Base-by-base conservation (phyloP, 805 yeast genomes). In the Teunomyces cretensis region DNA sequence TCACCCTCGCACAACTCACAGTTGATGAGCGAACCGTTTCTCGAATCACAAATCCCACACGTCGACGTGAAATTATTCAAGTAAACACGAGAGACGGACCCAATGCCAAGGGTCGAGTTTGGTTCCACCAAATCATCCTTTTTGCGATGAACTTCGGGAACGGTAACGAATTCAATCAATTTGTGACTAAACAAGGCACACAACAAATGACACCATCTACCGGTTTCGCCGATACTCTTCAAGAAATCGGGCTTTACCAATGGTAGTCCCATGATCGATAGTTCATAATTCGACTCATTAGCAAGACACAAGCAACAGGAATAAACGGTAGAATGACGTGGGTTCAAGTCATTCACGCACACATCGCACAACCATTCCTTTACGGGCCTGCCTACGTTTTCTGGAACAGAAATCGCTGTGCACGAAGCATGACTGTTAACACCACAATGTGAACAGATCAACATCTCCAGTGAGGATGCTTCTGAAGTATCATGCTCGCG, bases 321-420 rank as follows among this genome's bases (percentile, higher is more conserved):
- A 56, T 86, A 84, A 15, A 75, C 67, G 0, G 83, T 76, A 2
- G 82, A 73, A 30, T 72, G 68, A 2, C 75, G 50, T 0, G 94
- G 92, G 48, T 79, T 78, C 42, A 80, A 60, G 40, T 82, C 85
- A 57, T 88, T 88, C 4, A 81, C 72, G 58, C 97, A 90, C 1
- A 82, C 73, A 54, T 88, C 96, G 65, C 97, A 90, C 19, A 74
- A 66, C 97, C 97, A 89, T 45, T 75, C 76, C 28, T 58, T 68
- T 3, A 60, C 52, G 7, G 70, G 75, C 14, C 46, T 53, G 3
- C 46, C 41, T 16, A 42, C 51, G 8, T 53, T 53, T 4, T 57
- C 52, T n/a, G 46, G 56, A 17, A 52, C 44, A 9, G 16, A 46
- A 26, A 49, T 44, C 0, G 95, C 96, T 56, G 83, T 84, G 56